These are phyloP conservation scores for Tulasnella sp. DNA, from an alignment of 768 basidiomycete genomes.

Conservation along the genomic window DNA sequence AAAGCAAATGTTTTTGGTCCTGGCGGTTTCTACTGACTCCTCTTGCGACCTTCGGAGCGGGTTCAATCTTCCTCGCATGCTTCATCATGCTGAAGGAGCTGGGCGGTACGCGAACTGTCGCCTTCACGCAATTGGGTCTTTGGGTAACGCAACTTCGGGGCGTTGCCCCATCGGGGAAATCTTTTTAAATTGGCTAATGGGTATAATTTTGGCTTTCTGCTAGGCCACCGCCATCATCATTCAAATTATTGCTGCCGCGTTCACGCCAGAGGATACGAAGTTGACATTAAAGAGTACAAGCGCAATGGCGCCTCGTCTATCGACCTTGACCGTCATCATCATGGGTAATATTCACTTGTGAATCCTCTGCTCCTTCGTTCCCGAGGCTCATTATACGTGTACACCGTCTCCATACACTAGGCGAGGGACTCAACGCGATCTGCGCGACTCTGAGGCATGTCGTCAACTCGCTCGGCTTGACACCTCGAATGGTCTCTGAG, in stretches of 20 bases:
- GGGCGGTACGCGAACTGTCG: not conserved
- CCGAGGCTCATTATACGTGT: no score
- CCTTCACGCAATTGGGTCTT: not conserved
- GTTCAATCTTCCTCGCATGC: not conserved
- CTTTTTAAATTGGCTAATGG: no score
- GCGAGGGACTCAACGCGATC: conserved; percentile 7
- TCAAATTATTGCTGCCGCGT: not conserved
- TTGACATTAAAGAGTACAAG: not conserved
- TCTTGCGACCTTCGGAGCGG: not conserved
- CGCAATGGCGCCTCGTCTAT: not conserved
- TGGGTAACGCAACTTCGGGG: not conserved
- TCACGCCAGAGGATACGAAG: not conserved
- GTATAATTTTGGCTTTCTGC: no score
- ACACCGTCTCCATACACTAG: not conserved
- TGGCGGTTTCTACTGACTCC: not conserved
- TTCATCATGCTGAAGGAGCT: not conserved
- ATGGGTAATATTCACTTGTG: not conserved
- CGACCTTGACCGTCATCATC: not conserved
- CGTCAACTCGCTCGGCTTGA: not conserved
- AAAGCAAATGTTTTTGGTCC: not conserved
- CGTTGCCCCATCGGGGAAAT: no score
- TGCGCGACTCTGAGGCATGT: not conserved
- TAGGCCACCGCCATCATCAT: not conserved
- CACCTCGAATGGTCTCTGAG: not conserved
- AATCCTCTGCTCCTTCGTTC: no score